Evolutionary conservation across 768 basidiomycete genomes (phyloP), one percentile per base, ranked within the genome.

Genomic region (Cyclocybe aegerita): DNA sequence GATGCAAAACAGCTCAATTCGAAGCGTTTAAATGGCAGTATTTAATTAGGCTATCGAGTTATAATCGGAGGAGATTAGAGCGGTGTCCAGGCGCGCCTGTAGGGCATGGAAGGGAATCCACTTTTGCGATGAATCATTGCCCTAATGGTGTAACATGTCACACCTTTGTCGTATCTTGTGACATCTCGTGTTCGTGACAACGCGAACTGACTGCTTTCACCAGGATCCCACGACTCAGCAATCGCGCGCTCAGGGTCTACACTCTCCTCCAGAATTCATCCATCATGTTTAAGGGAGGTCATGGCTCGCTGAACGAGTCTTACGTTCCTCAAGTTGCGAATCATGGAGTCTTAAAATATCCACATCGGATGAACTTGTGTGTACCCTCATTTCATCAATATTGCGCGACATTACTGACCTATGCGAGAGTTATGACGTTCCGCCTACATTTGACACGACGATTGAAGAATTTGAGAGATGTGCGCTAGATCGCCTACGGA

Each of bases 401-500:
- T 10, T 44, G 9, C 30, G 39, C 46, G 36, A 34, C 43, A 23
- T 36, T 39, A 12, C 48, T 54, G 39, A 53, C 57, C 46, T 50
- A 43, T 46, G 14, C 36, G 39, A 15, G 47, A 97, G 94, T 68
- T 98, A 99, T 63, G 88, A 95, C 58, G 71, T 64, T 12, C 91
- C 95, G 15, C 97, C 97, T 14, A 67, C 79, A 11, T 86, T 85
- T 49, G 93, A 98, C 60, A 86, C 98, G 14, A 93, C 93, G 1
- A 75, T 98, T 12, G 97, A 98, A 65, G 90, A 98, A 55, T 99
- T 99, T 58, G 97, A 99, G 65, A 85, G 79, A 2, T 90, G 80
- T 63, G 97, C 97, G 0, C 76, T 99, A 15, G 85, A 96, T 57
- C 76, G 97, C 34, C 78, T 99, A 31, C 83, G 92, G 23, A 78